Base-by-base conservation (phyloP, 2,329 filamentous ascomycete genomes). In the Fusarium chlamydosporum region DNA sequence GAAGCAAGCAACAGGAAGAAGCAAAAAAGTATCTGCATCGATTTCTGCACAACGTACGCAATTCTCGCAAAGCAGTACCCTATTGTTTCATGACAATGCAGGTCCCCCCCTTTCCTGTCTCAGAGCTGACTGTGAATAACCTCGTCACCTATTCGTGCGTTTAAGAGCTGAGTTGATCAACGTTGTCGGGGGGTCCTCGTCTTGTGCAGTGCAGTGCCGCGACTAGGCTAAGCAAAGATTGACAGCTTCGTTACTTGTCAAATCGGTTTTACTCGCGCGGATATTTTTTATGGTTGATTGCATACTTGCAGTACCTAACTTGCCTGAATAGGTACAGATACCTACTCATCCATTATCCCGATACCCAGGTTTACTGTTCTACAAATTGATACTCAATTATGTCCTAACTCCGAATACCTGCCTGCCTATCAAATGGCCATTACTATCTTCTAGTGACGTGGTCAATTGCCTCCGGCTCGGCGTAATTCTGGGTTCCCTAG, bases 91-190 rank as follows among this genome's bases (percentile, higher is more conserved):
- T 65, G 51, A 58, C n/a, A 54, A 51, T 51, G 64, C 38, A 60
- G 68, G 47, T 51, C 47, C 47, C 47, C 26, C 26, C 26, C 23
- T 27, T 51, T n/a, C 23, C 16, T 51, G 47, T 51, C 47, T 51
- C 47, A 51, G 23, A 38, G 47, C 35, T 40, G 47, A 27, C 26
- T 38, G 47, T n/a, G 47, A 29, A 51, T 16, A 27, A 29, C n/a
- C n/a, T 51, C 34, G 18, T 27, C n/a, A 18, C 68, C 58, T 46
- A 76, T 76, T 76, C 74, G 75, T 70, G 75, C 75, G 70, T 74
- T 68, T 75, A 62, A 35, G 20, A 48, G 47, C 31, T 37, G 23
- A 34, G 46, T 37, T 37, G 34, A 37, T 37, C 34, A 37, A 37
- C 34, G 16, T 16, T 37, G 16, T 16, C 15, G 3, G 46, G 33